A percentile compares a stretch with the other conserved stretches of the same genome.
Evolutionary conservation across 2,329 filamentous ascomycete species (phyloP).

Genomic region (Claviceps sp.): DNA sequence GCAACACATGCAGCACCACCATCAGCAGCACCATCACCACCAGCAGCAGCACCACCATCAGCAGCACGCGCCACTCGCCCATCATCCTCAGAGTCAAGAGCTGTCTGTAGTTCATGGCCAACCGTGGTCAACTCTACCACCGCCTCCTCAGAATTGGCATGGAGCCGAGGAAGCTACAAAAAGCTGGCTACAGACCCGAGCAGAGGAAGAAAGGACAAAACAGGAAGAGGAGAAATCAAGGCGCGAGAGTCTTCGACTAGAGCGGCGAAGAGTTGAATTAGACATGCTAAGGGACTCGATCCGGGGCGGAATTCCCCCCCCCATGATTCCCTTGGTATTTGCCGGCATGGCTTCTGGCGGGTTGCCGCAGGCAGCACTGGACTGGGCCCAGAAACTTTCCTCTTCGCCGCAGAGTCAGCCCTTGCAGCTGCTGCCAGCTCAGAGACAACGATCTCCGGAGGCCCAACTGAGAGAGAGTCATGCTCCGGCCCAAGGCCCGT

Average conservation of each 20-base stretch:
- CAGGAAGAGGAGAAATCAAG: conserved; percentile 62
- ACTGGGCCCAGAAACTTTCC: conserved; percentile 57
- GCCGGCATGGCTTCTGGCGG: conserved; percentile 52
- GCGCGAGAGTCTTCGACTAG: conserved; percentile 52
- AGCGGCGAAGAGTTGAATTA: conserved; percentile 60
- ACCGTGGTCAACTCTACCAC: conserved; percentile 40
- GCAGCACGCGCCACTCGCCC: conserved; percentile 9
- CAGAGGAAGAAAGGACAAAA: conserved; percentile 58
- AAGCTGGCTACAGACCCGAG: conserved; percentile 56
- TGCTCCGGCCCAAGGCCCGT: conserved; percentile 27
- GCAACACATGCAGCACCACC: conserved; percentile 6
- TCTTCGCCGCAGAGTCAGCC: conserved; percentile 35
- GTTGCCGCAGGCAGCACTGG: conserved; percentile 46
- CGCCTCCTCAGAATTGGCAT: conserved; percentile 52
- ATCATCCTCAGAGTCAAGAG: conserved; percentile 14
- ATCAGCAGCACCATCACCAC: conserved; percentile 10
- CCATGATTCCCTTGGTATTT: conserved; percentile 64
- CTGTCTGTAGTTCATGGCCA: conserved; percentile 20
- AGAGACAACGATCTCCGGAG: conserved; percentile 38
- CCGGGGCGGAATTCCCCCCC: conserved; percentile 56
- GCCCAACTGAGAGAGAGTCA: conserved; percentile 33
- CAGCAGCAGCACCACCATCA: not conserved
- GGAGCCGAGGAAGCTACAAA: conserved; percentile 58
- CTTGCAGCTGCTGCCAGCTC: conserved; percentile 36
- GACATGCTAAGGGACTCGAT: conserved; percentile 59